Percentiles rank a stretch among this genome's conserved stretches.
phyloP scores from a whole-genome alignment of 1,284 basidiomycete species.

The Ustilago sp. region DNA sequence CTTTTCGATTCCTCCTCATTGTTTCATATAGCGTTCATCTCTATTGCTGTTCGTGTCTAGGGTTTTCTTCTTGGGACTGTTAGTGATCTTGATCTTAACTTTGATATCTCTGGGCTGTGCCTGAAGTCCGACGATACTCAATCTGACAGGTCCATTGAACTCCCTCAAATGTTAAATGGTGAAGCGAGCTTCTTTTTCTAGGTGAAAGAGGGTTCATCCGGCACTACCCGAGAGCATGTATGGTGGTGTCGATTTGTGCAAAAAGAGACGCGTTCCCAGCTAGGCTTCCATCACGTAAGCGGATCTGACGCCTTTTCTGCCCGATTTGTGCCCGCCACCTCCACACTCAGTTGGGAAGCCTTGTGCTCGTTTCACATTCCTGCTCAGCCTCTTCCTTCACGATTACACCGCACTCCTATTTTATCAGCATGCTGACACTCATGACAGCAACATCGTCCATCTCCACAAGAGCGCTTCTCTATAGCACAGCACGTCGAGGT shows the following conservation, averaged over 20 bases:
- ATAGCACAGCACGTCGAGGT: conserved; percentile 14
- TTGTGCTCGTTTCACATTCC: not conserved
- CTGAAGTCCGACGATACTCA: no score
- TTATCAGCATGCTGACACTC: conserved; percentile 15
- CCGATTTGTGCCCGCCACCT: conserved; percentile 18
- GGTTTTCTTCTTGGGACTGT: conserved; percentile 7
- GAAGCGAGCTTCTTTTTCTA: not conserved
- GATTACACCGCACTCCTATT: not conserved
- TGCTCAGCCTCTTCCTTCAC: not conserved
- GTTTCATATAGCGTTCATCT: conserved; percentile 1
- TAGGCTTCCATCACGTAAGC: conserved; percentile 34
- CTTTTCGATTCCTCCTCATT: conserved; percentile 4
- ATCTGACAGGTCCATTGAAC: no score
- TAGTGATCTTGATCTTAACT: not conserved
- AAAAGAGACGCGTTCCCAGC: not conserved
- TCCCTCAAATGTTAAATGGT: not conserved
- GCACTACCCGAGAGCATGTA: conserved; percentile 7
- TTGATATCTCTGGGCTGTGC: not conserved
- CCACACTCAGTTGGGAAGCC: conserved; percentile 11
- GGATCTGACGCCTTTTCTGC: conserved; percentile 11
- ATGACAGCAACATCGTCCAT: not conserved
- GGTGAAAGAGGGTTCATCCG: not conserved
- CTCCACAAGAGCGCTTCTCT: not conserved
- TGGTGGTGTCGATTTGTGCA: conserved; percentile 1
- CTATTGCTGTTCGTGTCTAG: conserved; percentile 4